Conservation (phyloP, 75 land plant species). For the Chamaecyparis obtusa region DNA sequence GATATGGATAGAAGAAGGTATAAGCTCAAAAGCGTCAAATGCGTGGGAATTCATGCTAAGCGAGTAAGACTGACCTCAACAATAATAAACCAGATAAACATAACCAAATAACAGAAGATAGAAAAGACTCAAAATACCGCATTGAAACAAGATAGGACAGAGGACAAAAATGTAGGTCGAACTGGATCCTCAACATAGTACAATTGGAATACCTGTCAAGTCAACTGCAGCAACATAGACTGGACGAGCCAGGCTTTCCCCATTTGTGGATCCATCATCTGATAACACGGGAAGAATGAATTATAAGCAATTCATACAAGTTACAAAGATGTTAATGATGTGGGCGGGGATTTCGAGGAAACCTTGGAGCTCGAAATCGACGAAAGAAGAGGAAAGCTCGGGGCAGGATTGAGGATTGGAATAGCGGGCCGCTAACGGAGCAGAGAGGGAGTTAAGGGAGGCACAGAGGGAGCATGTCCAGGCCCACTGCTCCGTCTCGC, state of each 20-base stretch:
- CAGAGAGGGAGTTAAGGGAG: conserved; percentile 59
- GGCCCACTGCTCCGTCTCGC: conserved; percentile 87
- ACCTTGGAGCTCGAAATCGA: conserved; percentile 82
- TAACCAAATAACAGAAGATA: background rate
- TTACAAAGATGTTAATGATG: no score
- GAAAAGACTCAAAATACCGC: background rate
- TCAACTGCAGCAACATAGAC: conserved; percentile 98
- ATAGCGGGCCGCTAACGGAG: conserved; percentile 53
- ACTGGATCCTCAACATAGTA: background rate
- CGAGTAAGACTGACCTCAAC: background rate
- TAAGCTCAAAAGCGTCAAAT: background rate
- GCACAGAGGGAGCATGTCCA: conserved; percentile 94
- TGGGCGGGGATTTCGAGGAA: no score
- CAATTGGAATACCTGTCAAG: conserved; percentile 64
- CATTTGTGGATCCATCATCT: conserved; percentile 57
- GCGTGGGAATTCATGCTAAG: background rate
- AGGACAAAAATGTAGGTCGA: background rate
- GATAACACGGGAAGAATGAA: background rate
- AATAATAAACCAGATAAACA: background rate
- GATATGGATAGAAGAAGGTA: background rate
- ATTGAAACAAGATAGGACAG: background rate
- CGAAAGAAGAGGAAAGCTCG: conserved; percentile 85
- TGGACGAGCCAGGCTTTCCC: conserved; percentile 72
- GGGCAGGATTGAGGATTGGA: conserved; percentile 46
- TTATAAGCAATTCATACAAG: background rate